These are phyloP conservation scores for Diplodia intermedia DNA, from an alignment of 2,329 filamentous ascomycete species.

Conservation along the genomic window DNA sequence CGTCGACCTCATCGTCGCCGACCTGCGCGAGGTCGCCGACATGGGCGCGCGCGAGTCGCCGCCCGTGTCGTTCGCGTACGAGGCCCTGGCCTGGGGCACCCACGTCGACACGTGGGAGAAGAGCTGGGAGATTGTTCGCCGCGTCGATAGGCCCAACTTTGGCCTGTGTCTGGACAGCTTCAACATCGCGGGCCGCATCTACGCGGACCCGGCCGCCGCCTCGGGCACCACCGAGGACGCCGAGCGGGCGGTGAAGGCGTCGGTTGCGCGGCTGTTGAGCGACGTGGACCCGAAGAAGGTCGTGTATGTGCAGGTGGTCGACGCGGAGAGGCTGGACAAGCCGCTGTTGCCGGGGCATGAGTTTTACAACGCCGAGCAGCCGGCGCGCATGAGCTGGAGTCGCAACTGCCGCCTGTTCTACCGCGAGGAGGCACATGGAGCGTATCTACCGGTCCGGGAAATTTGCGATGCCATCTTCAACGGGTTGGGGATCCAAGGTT, in stretches of 20 bases:
- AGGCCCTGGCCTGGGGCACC: slow-evolving; percentile 76
- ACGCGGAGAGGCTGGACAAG: slow-evolving; percentile 67
- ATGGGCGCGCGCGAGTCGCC: slow-evolving; percentile 65
- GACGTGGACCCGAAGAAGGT: slow-evolving; percentile 69
- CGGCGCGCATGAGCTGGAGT: slow-evolving; percentile 77
- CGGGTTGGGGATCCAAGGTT: slow-evolving; percentile 70
- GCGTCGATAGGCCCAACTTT: slow-evolving; percentile 73
- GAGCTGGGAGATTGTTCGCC: slow-evolving; percentile 71
- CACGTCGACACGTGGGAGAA: slow-evolving; percentile 74
- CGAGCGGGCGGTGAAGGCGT: slow-evolving; percentile 61
- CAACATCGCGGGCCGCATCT: slow-evolving; percentile 75
- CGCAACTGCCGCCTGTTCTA: slow-evolving; percentile 76
- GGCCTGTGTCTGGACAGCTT: slow-evolving; percentile 80
- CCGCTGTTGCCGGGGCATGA: slow-evolving; percentile 66
- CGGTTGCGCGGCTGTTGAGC: slow-evolving; percentile 61
- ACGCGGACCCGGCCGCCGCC: slow-evolving; percentile 67
- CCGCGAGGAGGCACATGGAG: slow-evolving; percentile 66
- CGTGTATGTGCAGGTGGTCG: slow-evolving; percentile 79
- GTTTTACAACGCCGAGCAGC: slow-evolving; percentile 66
- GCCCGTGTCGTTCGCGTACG: slow-evolving; percentile 73
- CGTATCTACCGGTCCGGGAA: slow-evolving; percentile 70
- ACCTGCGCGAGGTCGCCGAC: slow-evolving; percentile 71
- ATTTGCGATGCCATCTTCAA: slow-evolving; percentile 68
- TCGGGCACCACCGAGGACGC: slow-evolving; percentile 62
- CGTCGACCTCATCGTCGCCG: slow-evolving; percentile 63